Percentiles rank a stretch among this genome's conserved stretches.
These are phyloP conservation scores for sunflower (Helianthus annuus) DNA, from an alignment of 129 eudicot species.

Conservation along the genomic window DNA sequence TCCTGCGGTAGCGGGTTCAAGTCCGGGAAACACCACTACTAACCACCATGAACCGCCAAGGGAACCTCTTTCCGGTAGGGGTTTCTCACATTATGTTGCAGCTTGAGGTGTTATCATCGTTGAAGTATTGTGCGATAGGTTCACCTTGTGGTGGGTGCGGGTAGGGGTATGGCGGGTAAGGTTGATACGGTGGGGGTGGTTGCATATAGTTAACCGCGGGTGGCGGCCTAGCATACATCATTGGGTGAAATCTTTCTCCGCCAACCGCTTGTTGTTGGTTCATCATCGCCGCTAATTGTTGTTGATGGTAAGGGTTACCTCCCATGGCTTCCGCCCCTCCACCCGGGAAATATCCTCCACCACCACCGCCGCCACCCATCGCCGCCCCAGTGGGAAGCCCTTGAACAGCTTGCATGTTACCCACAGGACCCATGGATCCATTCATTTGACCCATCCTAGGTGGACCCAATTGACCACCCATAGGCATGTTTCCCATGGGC, in stretches of 20 bases:
- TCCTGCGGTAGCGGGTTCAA: conserved; percentile 34
- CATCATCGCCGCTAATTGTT: conserved; percentile 75
- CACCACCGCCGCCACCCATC: conserved; percentile 30
- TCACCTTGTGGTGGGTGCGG: conserved; percentile 62
- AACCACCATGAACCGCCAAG: conserved; percentile 19
- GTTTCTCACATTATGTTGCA: conserved; percentile 71
- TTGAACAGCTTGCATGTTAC: conserved; percentile 68
- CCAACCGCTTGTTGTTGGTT: conserved; percentile 60
- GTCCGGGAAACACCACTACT: conserved; percentile 14
- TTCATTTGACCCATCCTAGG: conserved; percentile 40
- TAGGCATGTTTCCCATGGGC: conserved; percentile 45
- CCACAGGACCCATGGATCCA: conserved; percentile 42
- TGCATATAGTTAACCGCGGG: conserved; percentile 94
- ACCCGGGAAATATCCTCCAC: conserved; percentile 23
- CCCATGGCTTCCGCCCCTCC: conserved; percentile 56
- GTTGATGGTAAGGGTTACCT: conserved; percentile 70
- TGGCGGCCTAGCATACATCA: conserved; percentile 92
- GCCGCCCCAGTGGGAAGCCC: conserved; percentile 67
- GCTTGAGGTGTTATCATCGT: conserved; percentile 88
- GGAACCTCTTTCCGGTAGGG: not conserved
- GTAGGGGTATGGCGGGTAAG: conserved; percentile 46
- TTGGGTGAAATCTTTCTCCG: conserved; percentile 83
- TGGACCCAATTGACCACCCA: conserved; percentile 37
- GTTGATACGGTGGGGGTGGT: conserved; percentile 35
- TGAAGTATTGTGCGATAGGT: conserved; percentile 52